phyloP scores from a whole-genome alignment of 2,329 filamentous ascomycete genomes.

The Pyricularia sp. region DNA sequence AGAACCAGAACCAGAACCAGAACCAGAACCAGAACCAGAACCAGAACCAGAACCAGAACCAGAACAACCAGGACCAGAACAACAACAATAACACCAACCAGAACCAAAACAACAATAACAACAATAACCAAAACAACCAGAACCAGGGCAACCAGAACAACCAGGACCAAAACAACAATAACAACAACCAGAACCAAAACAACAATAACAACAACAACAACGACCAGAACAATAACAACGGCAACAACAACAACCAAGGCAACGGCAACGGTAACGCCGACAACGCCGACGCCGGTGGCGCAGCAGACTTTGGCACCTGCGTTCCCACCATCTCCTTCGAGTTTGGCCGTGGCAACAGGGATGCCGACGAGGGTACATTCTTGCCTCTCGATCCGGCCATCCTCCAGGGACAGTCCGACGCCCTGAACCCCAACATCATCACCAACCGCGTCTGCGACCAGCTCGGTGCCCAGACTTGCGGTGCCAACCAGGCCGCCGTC shows the following conservation, averaged over 20 bases:
- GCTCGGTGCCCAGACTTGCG: slow-evolving; percentile 48
- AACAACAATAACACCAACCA: slow-evolving; percentile 7
- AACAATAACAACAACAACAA: slow-evolving; percentile 8
- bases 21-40: slow-evolving; percentile 1
- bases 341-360: slow-evolving; percentile 42
- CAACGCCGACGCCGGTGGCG: slow-evolving; percentile 13
- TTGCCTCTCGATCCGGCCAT: slow-evolving; percentile 50
- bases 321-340: slow-evolving; percentile 46
- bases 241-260: slow-evolving; percentile 8
- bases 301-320: slow-evolving; percentile 39
- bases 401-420: slow-evolving; percentile 50
- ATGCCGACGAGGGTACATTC: slow-evolving; percentile 51
- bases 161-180: background rate
- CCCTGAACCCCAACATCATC: slow-evolving; percentile 61
- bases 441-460: slow-evolving; percentile 60
- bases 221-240: background rate
- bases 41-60: slow-evolving; percentile 1
- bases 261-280: slow-evolving; percentile 6
- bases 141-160: slow-evolving; percentile 4
- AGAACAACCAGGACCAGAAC: slow-evolving; percentile 4
- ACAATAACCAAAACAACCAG: slow-evolving; percentile 3
- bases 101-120: background rate
- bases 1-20: slow-evolving; percentile 5
- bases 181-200: slow-evolving; percentile 4
- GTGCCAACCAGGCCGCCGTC: slow-evolving; percentile 46